Evolutionary conservation across 495 filamentous ascomycete species (phyloP).

Genomic region (Aspergillus ostianus): DNA sequence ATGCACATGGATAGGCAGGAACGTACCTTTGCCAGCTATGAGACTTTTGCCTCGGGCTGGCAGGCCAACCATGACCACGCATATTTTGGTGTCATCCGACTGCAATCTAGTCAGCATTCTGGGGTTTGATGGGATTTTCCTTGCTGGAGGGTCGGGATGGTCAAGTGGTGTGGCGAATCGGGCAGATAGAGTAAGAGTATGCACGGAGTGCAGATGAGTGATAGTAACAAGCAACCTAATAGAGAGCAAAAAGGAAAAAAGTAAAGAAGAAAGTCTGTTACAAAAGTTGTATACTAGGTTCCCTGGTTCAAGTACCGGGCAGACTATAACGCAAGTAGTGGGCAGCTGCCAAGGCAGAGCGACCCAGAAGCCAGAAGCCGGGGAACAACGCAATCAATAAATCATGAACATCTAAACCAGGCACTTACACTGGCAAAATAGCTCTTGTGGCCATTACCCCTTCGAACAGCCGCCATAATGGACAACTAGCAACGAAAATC

Average conservation of each 20-base stretch:
- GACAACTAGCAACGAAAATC: conserved; percentile 2
- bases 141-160: not conserved
- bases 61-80: conserved; percentile 98
- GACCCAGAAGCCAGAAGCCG: not conserved
- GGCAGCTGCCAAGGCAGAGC: not conserved
- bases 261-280: not conserved
- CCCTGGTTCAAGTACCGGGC: not conserved
- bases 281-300: not conserved
- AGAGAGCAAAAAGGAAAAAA: not conserved
- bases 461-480: conserved; percentile 22
- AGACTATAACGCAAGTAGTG: not conserved
- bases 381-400: not conserved
- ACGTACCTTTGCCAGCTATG: conserved; percentile 91
- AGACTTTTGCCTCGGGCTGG: conserved; percentile 94
- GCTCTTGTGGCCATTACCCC: conserved; percentile 27
- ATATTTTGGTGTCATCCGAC: conserved; percentile 93
- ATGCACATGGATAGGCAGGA: not conserved
- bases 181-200: not conserved
- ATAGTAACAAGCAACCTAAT: not conserved
- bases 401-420: not conserved
- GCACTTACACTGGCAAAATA: conserved; percentile 37
- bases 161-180: too few relatives aligned
- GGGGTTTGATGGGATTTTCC: not conserved
- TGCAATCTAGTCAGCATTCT: conserved; percentile 40
- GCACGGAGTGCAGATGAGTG: not conserved